phyloP scores from a whole-genome alignment of 2,329 filamentous ascomycete genomes.

The Sporothrix inflata region DNA sequence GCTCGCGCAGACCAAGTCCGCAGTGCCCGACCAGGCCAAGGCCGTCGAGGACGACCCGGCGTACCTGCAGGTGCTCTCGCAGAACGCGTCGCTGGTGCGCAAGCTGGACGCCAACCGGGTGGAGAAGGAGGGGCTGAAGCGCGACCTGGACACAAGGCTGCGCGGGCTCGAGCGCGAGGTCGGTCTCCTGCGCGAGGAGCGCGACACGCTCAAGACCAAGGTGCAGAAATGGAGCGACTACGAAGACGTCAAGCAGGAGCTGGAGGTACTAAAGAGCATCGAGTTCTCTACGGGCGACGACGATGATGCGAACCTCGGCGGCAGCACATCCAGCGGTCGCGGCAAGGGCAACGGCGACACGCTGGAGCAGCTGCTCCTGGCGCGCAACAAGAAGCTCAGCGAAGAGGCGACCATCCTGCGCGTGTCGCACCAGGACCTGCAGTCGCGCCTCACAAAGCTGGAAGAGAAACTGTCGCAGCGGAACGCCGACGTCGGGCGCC shows the following conservation, averaged over 20 bases:
- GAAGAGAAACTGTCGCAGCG: constrained; percentile 83
- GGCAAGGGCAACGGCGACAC: constrained; percentile 73
- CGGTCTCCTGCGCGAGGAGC: constrained; percentile 74
- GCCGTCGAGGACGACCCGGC: constrained; percentile 85
- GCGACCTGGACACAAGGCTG: constrained; percentile 73
- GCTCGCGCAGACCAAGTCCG: constrained; percentile 83
- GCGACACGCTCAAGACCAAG: constrained; percentile 77
- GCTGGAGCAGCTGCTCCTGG: constrained; percentile 85
- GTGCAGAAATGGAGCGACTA: constrained; percentile 92
- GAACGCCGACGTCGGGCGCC: constrained; percentile 83
- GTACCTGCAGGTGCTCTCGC: constrained; percentile 84
- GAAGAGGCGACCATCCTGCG: constrained; percentile 91
- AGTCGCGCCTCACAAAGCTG: constrained; percentile 74
- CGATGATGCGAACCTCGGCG: constrained; percentile 59
- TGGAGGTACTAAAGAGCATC: constrained; percentile 96
- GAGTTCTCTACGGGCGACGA: constrained; percentile 93
- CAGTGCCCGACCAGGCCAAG: constrained; percentile 62
- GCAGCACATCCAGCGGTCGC: constrained; percentile 37
- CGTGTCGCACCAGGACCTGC: constrained; percentile 91
- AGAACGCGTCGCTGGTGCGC: constrained; percentile 88
- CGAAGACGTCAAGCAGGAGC: constrained; percentile 92
- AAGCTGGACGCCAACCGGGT: constrained; percentile 83
- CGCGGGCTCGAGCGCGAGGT: constrained; percentile 81
- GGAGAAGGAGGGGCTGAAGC: constrained; percentile 80
- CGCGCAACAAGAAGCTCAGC: constrained; percentile 93